Base-by-base conservation (phyloP, 352 stramenopile genomes). In the Saprolegnia parasitica region DNA sequence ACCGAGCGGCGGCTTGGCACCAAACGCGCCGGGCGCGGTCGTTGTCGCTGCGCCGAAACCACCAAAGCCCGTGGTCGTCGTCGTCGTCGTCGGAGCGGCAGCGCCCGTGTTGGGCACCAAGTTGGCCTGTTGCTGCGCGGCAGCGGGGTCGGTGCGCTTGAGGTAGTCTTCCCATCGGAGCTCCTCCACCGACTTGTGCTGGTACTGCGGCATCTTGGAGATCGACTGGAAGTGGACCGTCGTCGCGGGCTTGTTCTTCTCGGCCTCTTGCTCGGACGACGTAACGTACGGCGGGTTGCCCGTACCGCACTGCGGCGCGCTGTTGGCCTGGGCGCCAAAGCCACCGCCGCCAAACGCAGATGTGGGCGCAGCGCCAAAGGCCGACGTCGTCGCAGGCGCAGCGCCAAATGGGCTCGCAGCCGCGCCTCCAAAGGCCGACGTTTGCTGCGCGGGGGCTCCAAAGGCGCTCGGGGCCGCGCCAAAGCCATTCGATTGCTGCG, bases 131-230 rank as follows among this genome's bases (percentile, higher is more conserved):
- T 52, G 20, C 15, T 71, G 20, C 1, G 75, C 73, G 5, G 75
- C 75, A 18, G 77, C 75, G 11, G 84, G 81, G 67, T 92, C 81
- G 8, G 79, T 88, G 45, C 81, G 81, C 75, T 92, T 92, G 55
- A 90, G 64, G 46, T 91, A 91, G 40, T 93, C 85, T 78, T 91
- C 85, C 46, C 82, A 90, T 11, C 84, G 82, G 10, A 92, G 72
- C 60, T 92, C 84, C 73, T 92, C 84, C 0, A 73, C 74, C 11
- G 83, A 90, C 71, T 92, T 92, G 79, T 90, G 83, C 35, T 79
- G 56, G 65, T 90, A 92, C 60, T 79, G 76, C 42, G 65, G 74
- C 84, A 92, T 92, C 42, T 79, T 76, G 8, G 77, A 83, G 73
- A 92, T 92, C 24, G 83, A 81, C 18, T 88, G 61, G 72, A 81